Conservation (phyloP, 108 stramenopile species). For the Skeletonema marinoi region DNA sequence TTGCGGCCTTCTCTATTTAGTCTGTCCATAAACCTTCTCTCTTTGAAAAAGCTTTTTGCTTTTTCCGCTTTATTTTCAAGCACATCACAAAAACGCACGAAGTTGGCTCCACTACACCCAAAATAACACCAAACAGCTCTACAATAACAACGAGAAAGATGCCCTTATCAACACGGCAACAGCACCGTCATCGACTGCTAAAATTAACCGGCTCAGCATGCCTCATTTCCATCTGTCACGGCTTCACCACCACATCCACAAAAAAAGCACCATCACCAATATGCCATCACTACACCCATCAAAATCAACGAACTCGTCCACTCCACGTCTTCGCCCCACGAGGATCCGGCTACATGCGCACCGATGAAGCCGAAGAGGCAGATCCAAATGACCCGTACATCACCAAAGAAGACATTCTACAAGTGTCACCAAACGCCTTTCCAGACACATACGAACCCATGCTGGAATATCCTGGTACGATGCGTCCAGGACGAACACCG, state of each 20-base stretch:
- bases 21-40: too few relatives aligned
- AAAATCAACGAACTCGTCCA: constrained; percentile 2
- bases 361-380: constrained; percentile 9
- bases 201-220: not conserved
- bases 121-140: not conserved
- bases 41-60: too few relatives aligned
- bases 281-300: constrained; percentile 9
- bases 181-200: not conserved
- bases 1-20: too few relatives aligned
- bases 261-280: not conserved
- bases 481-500: constrained; percentile 86
- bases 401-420: constrained; percentile 17
- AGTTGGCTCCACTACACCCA: not conserved
- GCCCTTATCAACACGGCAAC: not conserved
- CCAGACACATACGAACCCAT: constrained; percentile 87
- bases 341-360: constrained; percentile 41
- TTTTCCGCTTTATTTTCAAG: not conserved
- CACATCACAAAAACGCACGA: not conserved
- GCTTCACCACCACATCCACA: constrained; percentile 15
- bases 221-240: constrained; percentile 7
- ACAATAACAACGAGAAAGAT: not conserved
- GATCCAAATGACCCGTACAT: constrained; percentile 19
- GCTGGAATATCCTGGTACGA: constrained; percentile 94
- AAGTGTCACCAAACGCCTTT: constrained; percentile 38
- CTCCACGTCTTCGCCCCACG: constrained; percentile 40